phyloP scores from a whole-genome alignment of 352 stramenopile genomes.

The Phytopythium vexans region DNA sequence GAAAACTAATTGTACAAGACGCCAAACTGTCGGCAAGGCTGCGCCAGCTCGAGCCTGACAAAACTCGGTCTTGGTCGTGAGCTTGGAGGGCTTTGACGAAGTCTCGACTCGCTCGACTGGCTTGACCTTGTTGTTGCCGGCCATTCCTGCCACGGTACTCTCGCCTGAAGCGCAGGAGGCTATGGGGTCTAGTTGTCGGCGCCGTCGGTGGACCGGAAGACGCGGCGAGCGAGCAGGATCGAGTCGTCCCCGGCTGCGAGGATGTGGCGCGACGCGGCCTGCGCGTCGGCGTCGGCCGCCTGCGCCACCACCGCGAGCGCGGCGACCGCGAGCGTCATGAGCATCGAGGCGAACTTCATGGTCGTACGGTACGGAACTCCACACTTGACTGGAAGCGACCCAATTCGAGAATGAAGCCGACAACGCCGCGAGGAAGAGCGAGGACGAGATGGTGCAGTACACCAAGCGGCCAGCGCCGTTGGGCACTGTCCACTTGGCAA shows the following conservation, averaged over 20 bases:
- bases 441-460: no score
- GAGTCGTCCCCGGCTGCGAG: constrained; percentile 7
- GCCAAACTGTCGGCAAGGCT: no score
- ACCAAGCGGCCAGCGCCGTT: no score
- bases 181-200: not conserved
- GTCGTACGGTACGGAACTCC: no score
- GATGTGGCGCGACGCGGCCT: constrained; percentile 3
- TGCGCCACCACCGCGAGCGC: not conserved
- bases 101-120: not conserved
- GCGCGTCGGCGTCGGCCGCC: not conserved
- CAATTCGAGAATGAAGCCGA: no score
- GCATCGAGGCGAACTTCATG: constrained; percentile 5
- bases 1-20: no score
- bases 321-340: not conserved
- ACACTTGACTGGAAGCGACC: no score
- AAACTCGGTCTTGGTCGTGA: no score
- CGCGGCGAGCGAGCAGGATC: constrained; percentile 6
- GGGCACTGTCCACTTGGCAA: no score
- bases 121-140: not conserved
- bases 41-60: no score
- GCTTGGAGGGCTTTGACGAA: no score
- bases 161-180: not conserved
- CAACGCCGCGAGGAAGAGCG: no score
- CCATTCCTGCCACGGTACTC: not conserved
- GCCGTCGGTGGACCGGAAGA: constrained; percentile 3